A percentile compares a stretch with the other conserved stretches of the same genome.
Conservation (phyloP, 2,329 filamentous ascomycete genomes). For the Aschersonia sp. region DNA sequence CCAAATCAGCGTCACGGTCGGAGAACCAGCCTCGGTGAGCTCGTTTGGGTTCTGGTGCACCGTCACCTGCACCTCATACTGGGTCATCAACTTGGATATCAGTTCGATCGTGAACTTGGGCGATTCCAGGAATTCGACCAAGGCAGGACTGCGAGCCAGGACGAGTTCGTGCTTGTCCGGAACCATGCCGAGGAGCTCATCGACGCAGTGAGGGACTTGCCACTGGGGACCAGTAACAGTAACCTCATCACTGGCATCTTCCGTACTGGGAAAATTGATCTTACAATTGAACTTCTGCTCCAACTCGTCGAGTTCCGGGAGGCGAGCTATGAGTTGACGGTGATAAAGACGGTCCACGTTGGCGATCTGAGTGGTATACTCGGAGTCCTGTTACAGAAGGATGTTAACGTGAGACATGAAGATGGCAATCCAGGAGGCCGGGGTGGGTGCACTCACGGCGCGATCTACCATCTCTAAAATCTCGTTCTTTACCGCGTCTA, state of each 20-base stretch:
- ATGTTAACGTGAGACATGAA: background rate
- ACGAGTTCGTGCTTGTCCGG: slow-evolving; percentile 90
- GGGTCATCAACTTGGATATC: slow-evolving; percentile 69
- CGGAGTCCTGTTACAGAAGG: slow-evolving; percentile 53
- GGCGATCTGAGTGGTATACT: slow-evolving; percentile 89
- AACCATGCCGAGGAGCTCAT: slow-evolving; percentile 95
- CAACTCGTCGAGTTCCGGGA: slow-evolving; percentile 80
- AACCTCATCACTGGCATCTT: slow-evolving; percentile 91
- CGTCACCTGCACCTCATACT: slow-evolving; percentile 82
- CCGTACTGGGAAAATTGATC: slow-evolving; percentile 94
- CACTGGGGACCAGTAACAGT: slow-evolving; percentile 94
- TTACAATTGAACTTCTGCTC: slow-evolving; percentile 99
- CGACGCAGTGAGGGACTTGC: slow-evolving; percentile 92
- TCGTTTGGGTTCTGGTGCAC: slow-evolving; percentile 52
- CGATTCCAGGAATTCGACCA: slow-evolving; percentile 72
- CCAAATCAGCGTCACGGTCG: slow-evolving; percentile 53
- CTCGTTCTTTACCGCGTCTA: slow-evolving; percentile 95
- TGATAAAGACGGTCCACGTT: slow-evolving; percentile 92
- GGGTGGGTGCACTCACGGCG: slow-evolving; percentile 40
- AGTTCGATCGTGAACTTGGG: slow-evolving; percentile 69
- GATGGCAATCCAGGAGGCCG: background rate
- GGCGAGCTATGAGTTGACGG: slow-evolving; percentile 77
- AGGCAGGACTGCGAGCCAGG: slow-evolving; percentile 58
- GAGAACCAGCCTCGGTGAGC: slow-evolving; percentile 39
- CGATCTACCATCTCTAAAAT: slow-evolving; percentile 99